Evolutionary conservation across 1,284 basidiomycete genomes (phyloP).

Genomic region (Trichosporon ovoides): DNA sequence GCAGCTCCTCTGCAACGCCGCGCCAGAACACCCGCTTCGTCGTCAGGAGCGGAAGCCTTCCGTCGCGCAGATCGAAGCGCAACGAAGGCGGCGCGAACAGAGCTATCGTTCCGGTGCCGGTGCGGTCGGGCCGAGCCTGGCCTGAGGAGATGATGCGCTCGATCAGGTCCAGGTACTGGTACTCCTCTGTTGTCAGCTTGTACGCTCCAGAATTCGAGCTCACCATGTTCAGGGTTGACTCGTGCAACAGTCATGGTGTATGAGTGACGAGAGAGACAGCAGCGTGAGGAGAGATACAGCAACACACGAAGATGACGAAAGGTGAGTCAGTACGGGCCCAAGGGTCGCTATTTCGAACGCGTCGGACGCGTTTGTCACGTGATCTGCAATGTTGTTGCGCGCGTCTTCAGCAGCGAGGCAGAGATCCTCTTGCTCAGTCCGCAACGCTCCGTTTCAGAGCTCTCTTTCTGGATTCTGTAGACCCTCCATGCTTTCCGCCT

Average conservation of each 20-base stretch:
- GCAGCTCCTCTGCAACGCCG: conserved; percentile 86
- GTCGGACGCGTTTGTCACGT: conserved; percentile 1
- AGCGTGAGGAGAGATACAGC: too few relatives aligned
- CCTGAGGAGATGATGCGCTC: conserved; percentile 66
- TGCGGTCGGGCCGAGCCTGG: conserved; percentile 75
- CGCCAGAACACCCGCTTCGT: conserved; percentile 92
- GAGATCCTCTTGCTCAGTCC: too few relatives aligned
- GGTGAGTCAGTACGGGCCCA: background rate
- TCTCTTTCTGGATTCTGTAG: too few relatives aligned
- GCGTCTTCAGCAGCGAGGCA: background rate
- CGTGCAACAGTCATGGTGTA: conserved; percentile 12
- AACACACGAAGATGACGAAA: background rate
- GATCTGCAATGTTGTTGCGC: background rate
- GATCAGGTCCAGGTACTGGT: conserved; percentile 80
- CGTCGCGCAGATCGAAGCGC: conserved; percentile 73
- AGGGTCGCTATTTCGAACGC: background rate
- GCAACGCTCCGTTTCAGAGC: too few relatives aligned
- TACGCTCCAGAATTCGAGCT: background rate
- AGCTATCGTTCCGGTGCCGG: conserved; percentile 84
- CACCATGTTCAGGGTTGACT: conserved; percentile 37
- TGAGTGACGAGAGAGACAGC: background rate
- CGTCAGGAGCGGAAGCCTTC: conserved; percentile 78
- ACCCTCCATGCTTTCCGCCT: too few relatives aligned
- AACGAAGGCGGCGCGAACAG: conserved; percentile 83
- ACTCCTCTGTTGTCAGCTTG: conserved; percentile 57